Evolutionary conservation across 2,329 filamentous ascomycete species (phyloP), one percentile per base, ranked within the genome.

Genomic region (Exserohilum turcica): DNA sequence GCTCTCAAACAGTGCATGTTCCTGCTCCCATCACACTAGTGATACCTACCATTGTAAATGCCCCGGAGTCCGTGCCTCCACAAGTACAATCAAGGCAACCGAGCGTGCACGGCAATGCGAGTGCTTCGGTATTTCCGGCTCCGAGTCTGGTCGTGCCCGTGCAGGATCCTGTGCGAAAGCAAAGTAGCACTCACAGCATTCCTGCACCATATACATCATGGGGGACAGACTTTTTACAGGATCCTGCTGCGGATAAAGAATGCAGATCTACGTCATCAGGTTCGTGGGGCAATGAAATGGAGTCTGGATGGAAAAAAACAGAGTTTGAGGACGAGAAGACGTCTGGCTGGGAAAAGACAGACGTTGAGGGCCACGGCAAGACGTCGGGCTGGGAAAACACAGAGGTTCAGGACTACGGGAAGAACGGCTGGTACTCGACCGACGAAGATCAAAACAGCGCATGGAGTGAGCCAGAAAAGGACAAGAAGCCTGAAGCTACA

Each of bases 161-260:
- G 0, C 37, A 58, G 0, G 43, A 57, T 6, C 24, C 44, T 6
- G 8, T 29, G 8, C 32, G 43, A 3, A 57, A 54, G 28, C 12
- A 44, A 5, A 57, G 47, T 8, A 36, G 13, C 3, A 52, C 43
- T 18, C 21, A 43, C 2, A 31, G 47, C 2, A 10, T 44, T 5
- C 43, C 48, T n/a, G 57, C 56, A 3, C 52, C 60, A 1, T 63
- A 59, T 15, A 48, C 53, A 7, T 7, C 33, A 1, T 31, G 47
- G 1, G 18, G 49, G 18, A 36, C 13, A 0, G 35, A 40, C 0
- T 43, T 48, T 6, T 37, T 35, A 1, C n/a, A 31, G 12, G 29
- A 33, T 8, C 24, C 24, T 2, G n/a, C 31, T 10, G 15, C 16
- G 1, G 21, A 31, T 5, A 6, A 8, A 3, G 19, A 28, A 13